Evolutionary conservation across 306 rosid species (phyloP).

Genomic region (Alnus rubra): DNA sequence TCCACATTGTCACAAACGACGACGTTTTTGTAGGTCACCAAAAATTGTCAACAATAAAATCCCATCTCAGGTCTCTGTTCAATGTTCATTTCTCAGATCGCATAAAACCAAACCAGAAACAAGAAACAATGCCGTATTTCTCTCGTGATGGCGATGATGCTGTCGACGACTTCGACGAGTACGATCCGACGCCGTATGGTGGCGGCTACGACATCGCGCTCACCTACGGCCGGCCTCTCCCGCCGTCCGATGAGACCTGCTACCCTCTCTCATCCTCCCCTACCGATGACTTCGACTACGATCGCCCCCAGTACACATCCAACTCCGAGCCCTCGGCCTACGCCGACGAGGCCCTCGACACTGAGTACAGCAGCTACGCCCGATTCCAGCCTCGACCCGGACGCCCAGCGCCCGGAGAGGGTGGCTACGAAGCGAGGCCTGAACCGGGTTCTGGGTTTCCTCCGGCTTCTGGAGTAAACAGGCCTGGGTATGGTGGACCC

Average conservation of each 20-base stretch:
- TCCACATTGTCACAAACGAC: not conserved
- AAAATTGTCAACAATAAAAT: not conserved
- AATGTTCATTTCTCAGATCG: not conserved
- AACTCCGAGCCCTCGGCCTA: slow-evolving; percentile 69
- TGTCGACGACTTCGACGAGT: slow-evolving; percentile 43
- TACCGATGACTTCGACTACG: slow-evolving; percentile 59
- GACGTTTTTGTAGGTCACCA: not conserved
- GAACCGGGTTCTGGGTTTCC: slow-evolving; percentile 29
- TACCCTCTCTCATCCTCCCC: slow-evolving; percentile 38
- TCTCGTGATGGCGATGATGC: slow-evolving; percentile 7
- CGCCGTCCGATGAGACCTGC: slow-evolving; percentile 67
- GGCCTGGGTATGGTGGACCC: slow-evolving; percentile 25
- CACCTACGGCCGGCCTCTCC: slow-evolving; percentile 61
- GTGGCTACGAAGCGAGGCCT: slow-evolving; percentile 32
- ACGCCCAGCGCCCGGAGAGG: slow-evolving; percentile 14
- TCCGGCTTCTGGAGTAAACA: slow-evolving; percentile 12
- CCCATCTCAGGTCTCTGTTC: not conserved
- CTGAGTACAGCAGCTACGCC: slow-evolving; percentile 70
- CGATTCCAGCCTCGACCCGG: slow-evolving; percentile 62
- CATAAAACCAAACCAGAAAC: not conserved
- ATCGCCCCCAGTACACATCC: slow-evolving; percentile 67
- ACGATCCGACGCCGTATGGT: slow-evolving; percentile 63
- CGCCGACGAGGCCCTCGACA: slow-evolving; percentile 55
- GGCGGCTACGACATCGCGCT: slow-evolving; percentile 59
- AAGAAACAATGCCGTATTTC: slow-evolving; percentile 28